Percentiles rank a stretch among this genome's conserved stretches.
Evolutionary conservation across 2,329 filamentous ascomycete genomes (phyloP).

Genomic region (Botrytis tulipae): DNA sequence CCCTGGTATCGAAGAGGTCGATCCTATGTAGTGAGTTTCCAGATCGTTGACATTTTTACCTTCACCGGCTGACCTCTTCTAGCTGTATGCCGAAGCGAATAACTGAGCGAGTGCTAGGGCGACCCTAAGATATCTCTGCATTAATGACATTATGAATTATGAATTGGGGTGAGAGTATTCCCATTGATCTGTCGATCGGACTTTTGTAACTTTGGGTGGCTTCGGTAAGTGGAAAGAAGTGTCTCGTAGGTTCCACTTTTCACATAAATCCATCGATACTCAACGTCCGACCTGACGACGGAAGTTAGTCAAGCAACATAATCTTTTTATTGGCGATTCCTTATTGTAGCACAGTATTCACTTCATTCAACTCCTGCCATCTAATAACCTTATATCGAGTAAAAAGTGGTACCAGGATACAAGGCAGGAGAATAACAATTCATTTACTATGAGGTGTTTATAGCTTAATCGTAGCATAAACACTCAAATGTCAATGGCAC

Average conservation of each 20-base stretch:
- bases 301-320: not conserved
- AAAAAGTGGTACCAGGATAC: conserved; percentile 62
- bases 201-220: not conserved
- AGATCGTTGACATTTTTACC: not conserved
- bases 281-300: not conserved
- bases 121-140: conserved; percentile 24
- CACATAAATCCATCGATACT: not conserved
- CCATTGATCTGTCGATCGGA: not conserved
- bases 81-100: conserved; percentile 71
- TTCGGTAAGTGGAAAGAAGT: not conserved
- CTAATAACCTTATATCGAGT: conserved; percentile 62
- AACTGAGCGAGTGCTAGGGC: conserved; percentile 56
- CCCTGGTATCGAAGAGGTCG: conserved; percentile 73
- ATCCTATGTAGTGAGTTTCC: conserved; percentile 73
- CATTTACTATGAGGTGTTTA: conserved; percentile 41
- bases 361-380: conserved; percentile 57
- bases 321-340: not conserved
- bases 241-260: not conserved
- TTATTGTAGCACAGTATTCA: not conserved
- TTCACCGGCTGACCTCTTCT: conserved; percentile 24
- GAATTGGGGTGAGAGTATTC: not conserved
- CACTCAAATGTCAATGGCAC: conserved; percentile 29
- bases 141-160: conserved; percentile 3
- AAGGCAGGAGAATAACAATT: conserved; percentile 64
- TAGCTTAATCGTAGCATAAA: conserved; percentile 25